These are phyloP conservation scores for Ampelocalamus luodianensis DNA, from an alignment of 176 grass and related monocot genomes.

Conservation along the genomic window DNA sequence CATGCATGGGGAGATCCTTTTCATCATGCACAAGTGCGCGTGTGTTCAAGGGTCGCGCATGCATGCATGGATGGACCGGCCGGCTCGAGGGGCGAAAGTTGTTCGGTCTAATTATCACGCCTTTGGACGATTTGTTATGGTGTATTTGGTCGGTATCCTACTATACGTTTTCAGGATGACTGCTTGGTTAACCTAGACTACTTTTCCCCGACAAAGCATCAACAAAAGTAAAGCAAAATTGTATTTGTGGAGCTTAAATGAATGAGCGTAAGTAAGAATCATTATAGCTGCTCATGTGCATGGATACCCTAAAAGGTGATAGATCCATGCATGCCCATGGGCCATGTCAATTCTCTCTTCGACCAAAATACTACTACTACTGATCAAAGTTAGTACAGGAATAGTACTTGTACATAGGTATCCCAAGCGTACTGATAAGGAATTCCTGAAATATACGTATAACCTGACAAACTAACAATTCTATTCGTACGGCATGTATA, in stretches of 20 bases:
- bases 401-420: background rate
- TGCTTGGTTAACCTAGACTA: conserved; percentile 43
- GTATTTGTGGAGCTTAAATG: conserved; percentile 53
- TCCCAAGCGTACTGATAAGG: background rate
- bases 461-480: background rate
- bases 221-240: conserved; percentile 38
- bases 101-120: conserved; percentile 48
- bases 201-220: conserved; percentile 54
- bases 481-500: background rate
- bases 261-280: conserved; percentile 6
- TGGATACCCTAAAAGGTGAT: conserved; percentile 41
- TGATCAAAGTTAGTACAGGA: background rate
- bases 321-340: conserved; percentile 22
- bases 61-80: conserved; percentile 9
- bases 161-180: background rate
- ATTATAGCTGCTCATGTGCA: conserved; percentile 40
- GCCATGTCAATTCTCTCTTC: background rate
- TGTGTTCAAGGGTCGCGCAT: conserved; percentile 24
- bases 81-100: conserved; percentile 44
- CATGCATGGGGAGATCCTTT: conserved; percentile 38
- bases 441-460: background rate
- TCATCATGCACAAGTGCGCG: conserved; percentile 49
- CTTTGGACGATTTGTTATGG: conserved; percentile 19
- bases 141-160: conserved; percentile 34
- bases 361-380: background rate